These are phyloP conservation scores for Aspergillus fischeri DNA, from an alignment of 2,329 filamentous ascomycete species.

Conservation along the genomic window DNA sequence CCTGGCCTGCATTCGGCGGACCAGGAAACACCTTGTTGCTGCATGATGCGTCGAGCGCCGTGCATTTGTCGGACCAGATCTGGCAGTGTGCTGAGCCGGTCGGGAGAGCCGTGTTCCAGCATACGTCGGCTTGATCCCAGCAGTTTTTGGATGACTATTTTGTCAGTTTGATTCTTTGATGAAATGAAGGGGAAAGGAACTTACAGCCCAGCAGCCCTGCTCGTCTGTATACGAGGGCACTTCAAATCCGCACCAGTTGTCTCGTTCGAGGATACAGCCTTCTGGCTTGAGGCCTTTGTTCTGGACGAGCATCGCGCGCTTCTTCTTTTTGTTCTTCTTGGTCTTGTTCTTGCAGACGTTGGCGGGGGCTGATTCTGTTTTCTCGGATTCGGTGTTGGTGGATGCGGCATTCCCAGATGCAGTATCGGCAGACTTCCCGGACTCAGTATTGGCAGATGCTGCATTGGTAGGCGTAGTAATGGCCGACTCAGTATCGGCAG, in stretches of 20 bases:
- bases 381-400: not conserved
- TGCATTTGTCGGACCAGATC: slow-evolving; percentile 61
- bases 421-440: too few species aligned
- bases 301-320: slow-evolving; percentile 25
- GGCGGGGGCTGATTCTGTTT: not conserved
- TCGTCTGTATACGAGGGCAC: slow-evolving; percentile 54
- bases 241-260: slow-evolving; percentile 67
- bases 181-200: slow-evolving; percentile 5
- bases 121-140: slow-evolving; percentile 57
- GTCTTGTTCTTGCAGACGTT: slow-evolving; percentile 5
- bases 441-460: too few species aligned
- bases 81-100: slow-evolving; percentile 59
- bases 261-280: slow-evolving; percentile 61
- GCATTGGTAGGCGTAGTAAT: too few species aligned
- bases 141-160: slow-evolving; percentile 46
- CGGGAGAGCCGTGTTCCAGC: slow-evolving; percentile 56
- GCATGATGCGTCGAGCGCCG: slow-evolving; percentile 40
- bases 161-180: not conserved
- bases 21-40: slow-evolving; percentile 39
- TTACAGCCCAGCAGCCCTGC: slow-evolving; percentile 56
- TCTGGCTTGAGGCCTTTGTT: slow-evolving; percentile 51
- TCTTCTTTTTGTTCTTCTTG: not conserved
- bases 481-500: too few species aligned
- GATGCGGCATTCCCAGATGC: too few species aligned
- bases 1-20: slow-evolving; percentile 42